Base-by-base conservation (phyloP, 2,329 filamentous ascomycete species). In the Eutypella sp. region DNA sequence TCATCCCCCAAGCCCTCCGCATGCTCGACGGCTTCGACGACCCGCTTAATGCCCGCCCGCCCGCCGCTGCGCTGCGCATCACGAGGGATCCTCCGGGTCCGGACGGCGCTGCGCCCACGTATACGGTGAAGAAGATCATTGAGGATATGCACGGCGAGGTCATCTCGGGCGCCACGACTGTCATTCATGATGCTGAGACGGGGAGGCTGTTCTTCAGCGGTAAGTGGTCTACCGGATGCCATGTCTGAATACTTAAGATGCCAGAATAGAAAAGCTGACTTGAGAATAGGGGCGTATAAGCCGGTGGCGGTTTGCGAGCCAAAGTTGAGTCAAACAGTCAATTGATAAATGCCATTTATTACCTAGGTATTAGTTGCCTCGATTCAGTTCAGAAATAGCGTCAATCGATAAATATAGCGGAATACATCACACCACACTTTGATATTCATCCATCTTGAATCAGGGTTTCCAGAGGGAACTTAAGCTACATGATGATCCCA, bases 131-230 rank as follows among this genome's bases (percentile, higher is more conserved):
- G 40, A 63, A 63, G 50, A 41, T 59, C 3, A 44, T 63, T 7
- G 60, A 63, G 46, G 60, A 63, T 42, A 48, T 51, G 1, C 23
- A 49, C 8, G 54, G 44, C 2, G 58, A 58, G 42, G 49, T 59
- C 9, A 46, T 63, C 10, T 55, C 58, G 4, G 55, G 44, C 5
- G 25, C 54, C 7, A 61, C 59, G 19, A 54, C 50, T 1, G 60
- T 53, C 7, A 42, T 62, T 15, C 59, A 61, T 29, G 59, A 62
- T 44, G 56, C 54, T 10, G 55, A 51, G 41, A 62, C 59, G 1
- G 57, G 59, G 9, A 54, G 55, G 22, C 31, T 63, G 34, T 63
- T 63, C 31, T 46, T 60, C 16, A 49, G 52, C 23, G 47, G 60
- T 62, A 47, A 50, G 52, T 53, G 11, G n/a, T 16, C 31, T 9